Evolutionary conservation across 805 yeast species (phyloP).

Genomic region (Cephaloascus albidus): DNA sequence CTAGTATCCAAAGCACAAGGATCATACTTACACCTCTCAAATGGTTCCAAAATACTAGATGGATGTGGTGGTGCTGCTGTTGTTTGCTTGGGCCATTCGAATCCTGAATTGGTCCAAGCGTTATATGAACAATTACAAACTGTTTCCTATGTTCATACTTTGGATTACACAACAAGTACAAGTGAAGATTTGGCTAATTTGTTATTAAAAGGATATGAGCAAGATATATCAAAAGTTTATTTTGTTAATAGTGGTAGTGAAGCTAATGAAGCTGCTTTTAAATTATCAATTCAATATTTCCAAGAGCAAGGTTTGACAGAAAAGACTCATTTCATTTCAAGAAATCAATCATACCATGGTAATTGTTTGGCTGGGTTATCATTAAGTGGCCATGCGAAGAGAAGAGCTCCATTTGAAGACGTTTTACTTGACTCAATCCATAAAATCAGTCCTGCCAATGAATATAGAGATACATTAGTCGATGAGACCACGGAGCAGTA

Average conservation of each 20-base stretch:
- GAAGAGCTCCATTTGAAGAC: constrained; percentile 22
- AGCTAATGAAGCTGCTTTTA: constrained; percentile 10
- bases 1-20: constrained; percentile 4
- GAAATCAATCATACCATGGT: constrained; percentile 40
- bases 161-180: constrained; percentile 25
- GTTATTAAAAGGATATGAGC: constrained; percentile 29
- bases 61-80: constrained; percentile 49
- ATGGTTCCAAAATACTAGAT: constrained; percentile 22
- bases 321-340: constrained; percentile 30
- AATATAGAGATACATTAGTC: constrained; percentile 16
- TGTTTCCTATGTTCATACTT: constrained; percentile 6
- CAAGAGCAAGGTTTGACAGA: constrained; percentile 30
- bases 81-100: constrained; percentile 35
- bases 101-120: constrained; percentile 25
- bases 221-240: constrained; percentile 26
- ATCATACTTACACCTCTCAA: constrained; percentile 4
- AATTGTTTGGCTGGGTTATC: constrained; percentile 37
- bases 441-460: constrained; percentile 19
- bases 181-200: constrained; percentile 33
- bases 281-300: constrained; percentile 8
- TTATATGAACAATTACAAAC: constrained; percentile 26
- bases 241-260: constrained; percentile 61
- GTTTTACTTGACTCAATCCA: constrained; percentile 11
- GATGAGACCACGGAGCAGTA: constrained; percentile 31
- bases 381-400: constrained; percentile 20